Percentiles rank a stretch among this genome's conserved stretches.
Conservation (phyloP, 1,284 basidiomycete genomes). For the Ganoderma lingzhi region DNA sequence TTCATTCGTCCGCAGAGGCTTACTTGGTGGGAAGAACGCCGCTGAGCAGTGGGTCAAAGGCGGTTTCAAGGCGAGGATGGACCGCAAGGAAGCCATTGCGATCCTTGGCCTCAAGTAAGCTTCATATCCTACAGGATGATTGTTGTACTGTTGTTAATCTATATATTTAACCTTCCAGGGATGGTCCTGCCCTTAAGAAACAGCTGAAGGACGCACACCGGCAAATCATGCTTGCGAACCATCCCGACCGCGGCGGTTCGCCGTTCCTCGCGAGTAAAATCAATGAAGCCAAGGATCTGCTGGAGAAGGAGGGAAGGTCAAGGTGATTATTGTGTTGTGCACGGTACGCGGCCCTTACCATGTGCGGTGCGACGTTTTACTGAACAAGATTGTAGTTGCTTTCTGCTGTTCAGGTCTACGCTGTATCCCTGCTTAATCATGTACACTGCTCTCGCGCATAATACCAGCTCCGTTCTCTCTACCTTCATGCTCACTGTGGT, state of each 20-base stretch:
- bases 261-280: conserved; percentile 99
- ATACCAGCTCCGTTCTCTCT: conserved; percentile 31
- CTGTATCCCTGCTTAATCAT: conserved; percentile 33
- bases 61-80: conserved; percentile 97
- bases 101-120: conserved; percentile 93
- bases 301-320: conserved; percentile 72
- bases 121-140: conserved; percentile 23
- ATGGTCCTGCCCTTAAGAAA: conserved; percentile 73
- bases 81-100: conserved; percentile 90
- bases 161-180: conserved; percentile 54
- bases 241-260: conserved; percentile 95
- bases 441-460: conserved; percentile 32
- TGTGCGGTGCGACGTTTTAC: conserved; percentile 11
- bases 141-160: background rate
- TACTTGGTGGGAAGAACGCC: conserved; percentile 64
- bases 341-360: conserved; percentile 13
- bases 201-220: conserved; percentile 92
- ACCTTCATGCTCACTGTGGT: background rate
- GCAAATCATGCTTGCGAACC: conserved; percentile 94
- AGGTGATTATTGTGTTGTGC: conserved; percentile 41
- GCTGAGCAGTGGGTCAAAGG: conserved; percentile 92
- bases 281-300: conserved; percentile 89
- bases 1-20: conserved; percentile 65
- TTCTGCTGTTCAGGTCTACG: conserved; percentile 21
- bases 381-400: conserved; percentile 1